These are phyloP conservation scores for sorghum (Sorghum bicolor) DNA, from an alignment of 176 grass and related monocot genomes.

Conservation along the genomic window DNA sequence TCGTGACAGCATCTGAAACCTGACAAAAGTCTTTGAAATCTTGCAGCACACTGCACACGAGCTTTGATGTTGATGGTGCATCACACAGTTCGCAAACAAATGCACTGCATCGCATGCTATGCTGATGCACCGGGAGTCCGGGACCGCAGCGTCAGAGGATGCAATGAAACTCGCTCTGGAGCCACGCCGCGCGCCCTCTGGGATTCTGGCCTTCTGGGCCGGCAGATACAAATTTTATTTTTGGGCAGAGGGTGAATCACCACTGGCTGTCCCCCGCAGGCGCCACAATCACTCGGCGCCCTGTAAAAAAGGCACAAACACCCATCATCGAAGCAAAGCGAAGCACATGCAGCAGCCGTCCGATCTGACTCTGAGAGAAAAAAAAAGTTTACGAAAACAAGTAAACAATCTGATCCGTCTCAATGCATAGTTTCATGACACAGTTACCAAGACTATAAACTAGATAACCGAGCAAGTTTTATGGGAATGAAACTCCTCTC, in stretches of 20 bases:
- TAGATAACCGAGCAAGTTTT: no score
- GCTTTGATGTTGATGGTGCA: background rate
- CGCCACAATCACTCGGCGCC: slow-evolving; percentile 2
- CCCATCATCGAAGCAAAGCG: background rate
- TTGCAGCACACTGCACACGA: background rate
- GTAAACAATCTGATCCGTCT: background rate
- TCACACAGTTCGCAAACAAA: background rate
- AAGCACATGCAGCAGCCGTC: background rate
- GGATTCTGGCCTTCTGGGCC: no score
- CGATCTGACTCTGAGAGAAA: no score
- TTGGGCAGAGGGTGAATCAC: background rate
- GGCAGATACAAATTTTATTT: no score
- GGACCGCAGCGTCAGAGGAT: background rate
- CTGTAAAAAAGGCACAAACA: background rate
- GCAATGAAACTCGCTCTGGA: background rate
- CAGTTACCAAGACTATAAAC: no score
- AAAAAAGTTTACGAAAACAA: background rate
- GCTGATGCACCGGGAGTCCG: background rate
- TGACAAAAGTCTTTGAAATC: background rate
- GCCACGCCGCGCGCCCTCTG: no score
- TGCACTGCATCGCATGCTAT: background rate
- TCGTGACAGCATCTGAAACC: no score
- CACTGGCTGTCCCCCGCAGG: slow-evolving; percentile 14
- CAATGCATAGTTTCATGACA: no score
- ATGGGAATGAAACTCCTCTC: no score